Base-by-base conservation (phyloP, 2,329 filamentous ascomycete species). In the Fusarium torreyae region DNA sequence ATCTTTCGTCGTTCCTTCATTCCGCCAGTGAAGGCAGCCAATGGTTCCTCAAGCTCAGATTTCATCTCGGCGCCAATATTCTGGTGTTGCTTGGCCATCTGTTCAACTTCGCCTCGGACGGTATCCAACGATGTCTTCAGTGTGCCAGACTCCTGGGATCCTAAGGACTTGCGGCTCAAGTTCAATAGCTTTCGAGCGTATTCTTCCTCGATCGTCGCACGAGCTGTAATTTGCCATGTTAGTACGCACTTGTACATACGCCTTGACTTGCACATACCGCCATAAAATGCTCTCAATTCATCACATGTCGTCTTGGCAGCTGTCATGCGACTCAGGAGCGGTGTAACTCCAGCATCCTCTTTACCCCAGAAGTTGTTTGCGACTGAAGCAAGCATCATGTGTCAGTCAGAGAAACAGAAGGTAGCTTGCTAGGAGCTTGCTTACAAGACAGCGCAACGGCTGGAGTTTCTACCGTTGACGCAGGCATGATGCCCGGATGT, bases 281-380 rank as follows among this genome's bases (percentile, higher is more conserved):
- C 89, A 80, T 99, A 99, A 82, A 99, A 99, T 11, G 91, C 85
- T 77, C 93, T 95, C 51, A 99, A 81, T 82, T 99, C 96, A 81
- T 99, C 97, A 78, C 92, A 94, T 26, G 96, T 98, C 75, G 92
- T 89, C 85, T 99, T 99, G 49, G 96, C 94, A 80, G 91, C 91
- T 77, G 94, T 91, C 94, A 99, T 97, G 77, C 96, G 95, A 79
- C 95, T 93, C 31, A 99, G 87, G 76, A 99, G 88, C 61, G 96
- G 97, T 45, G 87, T 87, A 76, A 99, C 94, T 78, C 96, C 97
- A 52, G 95, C 96, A 85, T 99, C 96, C 80, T 98, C 95, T 85
- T 97, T 98, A 69, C 96, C 96, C 96, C 96, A 99, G 81, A 99
- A 99, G 80, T 99, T 99, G 84, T 99, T 99, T 76, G 96, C 95